These are phyloP conservation scores for Amoebophrya sp. DNA, from an alignment of 169 alveolate genomes.

Conservation along the genomic window DNA sequence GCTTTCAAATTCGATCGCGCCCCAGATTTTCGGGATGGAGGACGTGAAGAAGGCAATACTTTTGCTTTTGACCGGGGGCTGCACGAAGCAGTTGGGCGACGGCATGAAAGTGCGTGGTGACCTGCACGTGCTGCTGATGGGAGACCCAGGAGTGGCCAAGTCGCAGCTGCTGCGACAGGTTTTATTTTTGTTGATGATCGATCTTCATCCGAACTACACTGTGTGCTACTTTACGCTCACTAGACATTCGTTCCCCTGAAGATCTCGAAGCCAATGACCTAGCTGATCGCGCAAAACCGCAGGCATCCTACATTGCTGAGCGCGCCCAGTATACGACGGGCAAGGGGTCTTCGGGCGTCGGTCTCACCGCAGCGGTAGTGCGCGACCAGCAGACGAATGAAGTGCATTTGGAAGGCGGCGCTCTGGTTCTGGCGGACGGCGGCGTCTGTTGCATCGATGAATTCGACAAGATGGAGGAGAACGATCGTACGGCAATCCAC, in stretches of 20 bases:
- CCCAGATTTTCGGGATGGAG: conserved; percentile 88
- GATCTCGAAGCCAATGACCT: too few species aligned
- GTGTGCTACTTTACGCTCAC: too few species aligned
- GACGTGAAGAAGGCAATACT: conserved; percentile 80
- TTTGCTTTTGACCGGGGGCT: conserved; percentile 74
- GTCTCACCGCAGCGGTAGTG: conserved; percentile 97
- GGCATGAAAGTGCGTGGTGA: conserved; percentile 93
- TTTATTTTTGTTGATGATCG: background rate
- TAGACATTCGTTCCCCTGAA: too few species aligned
- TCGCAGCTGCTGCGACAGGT: conserved; percentile 73
- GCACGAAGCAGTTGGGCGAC: conserved; percentile 61
- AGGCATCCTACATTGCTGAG: background rate
- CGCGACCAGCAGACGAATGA: conserved; percentile 68
- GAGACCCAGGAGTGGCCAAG: conserved; percentile 93
- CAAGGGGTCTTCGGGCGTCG: conserved; percentile 98
- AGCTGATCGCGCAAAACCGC: background rate
- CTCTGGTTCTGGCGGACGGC: conserved; percentile 97
- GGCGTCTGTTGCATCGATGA: conserved; percentile 98
- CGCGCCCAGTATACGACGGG: conserved; percentile 78
- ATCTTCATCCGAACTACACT: too few species aligned
- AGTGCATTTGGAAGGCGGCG: conserved; percentile 99
- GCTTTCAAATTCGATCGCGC: conserved; percentile 85
- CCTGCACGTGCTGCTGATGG: conserved; percentile 85
- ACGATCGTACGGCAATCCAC: conserved; percentile 99
- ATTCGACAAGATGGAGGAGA: conserved; percentile 98